Conservation (phyloP, 768 basidiomycete species). For the Tulasnella calospora region DNA sequence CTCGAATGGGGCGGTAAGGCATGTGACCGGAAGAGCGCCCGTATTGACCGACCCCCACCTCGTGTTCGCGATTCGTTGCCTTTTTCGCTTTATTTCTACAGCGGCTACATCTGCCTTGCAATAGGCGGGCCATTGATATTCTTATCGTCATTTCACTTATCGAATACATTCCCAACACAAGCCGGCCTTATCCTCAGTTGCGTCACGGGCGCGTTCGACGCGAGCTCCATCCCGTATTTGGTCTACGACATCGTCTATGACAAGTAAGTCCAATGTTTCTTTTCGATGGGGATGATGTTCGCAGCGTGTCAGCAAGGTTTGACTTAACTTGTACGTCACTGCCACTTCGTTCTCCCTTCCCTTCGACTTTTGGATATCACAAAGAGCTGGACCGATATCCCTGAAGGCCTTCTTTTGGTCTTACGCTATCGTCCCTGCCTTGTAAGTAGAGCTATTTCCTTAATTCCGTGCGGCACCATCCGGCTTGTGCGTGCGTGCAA, state of each 20-base stretch:
- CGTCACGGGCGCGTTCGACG: slow-evolving; percentile 41
- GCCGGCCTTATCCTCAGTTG: slow-evolving; percentile 39
- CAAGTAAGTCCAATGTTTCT: slow-evolving; percentile 11
- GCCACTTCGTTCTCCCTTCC: neutral
- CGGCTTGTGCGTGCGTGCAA: neutral
- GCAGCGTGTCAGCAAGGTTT: slow-evolving; percentile 21
- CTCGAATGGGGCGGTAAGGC: neutral
- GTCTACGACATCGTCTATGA: slow-evolving; percentile 35
- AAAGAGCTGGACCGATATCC: slow-evolving; percentile 12
- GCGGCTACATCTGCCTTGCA: slow-evolving; percentile 38
- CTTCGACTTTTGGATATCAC: neutral
- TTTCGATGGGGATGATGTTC: neutral
- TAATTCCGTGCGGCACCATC: neutral
- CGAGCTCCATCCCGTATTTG: slow-evolving; percentile 37
- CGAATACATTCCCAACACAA: slow-evolving; percentile 39
- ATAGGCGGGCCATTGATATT: slow-evolving; percentile 41
- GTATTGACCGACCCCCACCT: neutral
- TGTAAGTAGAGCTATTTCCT: slow-evolving; percentile 32
- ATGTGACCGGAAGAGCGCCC: neutral
- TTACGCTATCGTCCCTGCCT: slow-evolving; percentile 35
- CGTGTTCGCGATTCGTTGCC: neutral
- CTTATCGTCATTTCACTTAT: slow-evolving; percentile 40
- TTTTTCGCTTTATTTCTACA: slow-evolving; percentile 16
- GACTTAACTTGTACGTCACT: slow-evolving; percentile 19
- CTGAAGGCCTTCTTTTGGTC: slow-evolving; percentile 38